These are phyloP conservation scores for Musa schizocarpa DNA, from an alignment of 176 grass and related monocot genomes.

Conservation along the genomic window DNA sequence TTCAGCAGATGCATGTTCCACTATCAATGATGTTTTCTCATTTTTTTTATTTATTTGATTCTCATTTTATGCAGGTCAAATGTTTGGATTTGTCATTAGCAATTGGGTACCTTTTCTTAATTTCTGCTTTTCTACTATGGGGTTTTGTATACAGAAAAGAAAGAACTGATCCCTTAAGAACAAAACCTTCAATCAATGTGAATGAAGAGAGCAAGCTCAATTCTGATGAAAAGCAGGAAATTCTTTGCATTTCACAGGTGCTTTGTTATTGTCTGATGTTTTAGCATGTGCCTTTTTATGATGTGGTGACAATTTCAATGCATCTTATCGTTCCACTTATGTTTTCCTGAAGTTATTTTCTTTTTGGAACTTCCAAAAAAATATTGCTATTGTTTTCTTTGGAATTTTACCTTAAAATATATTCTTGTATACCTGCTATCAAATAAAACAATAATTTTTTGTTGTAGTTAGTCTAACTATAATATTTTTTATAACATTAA, in stretches of 20 bases:
- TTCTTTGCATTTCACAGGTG: constrained; percentile 31
- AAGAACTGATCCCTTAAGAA: constrained; percentile 27
- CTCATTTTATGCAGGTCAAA: constrained; percentile 67
- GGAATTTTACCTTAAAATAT: too few species aligned
- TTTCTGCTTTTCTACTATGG: constrained; percentile 55
- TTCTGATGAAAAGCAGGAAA: constrained; percentile 31
- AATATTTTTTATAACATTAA: too few species aligned
- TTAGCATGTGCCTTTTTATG: too few species aligned
- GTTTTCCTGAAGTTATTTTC: too few species aligned
- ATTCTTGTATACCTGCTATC: too few species aligned
- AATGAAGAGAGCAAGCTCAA: constrained; percentile 12
- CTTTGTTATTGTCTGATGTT: constrained; percentile 2
- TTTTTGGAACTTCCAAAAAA: too few species aligned
- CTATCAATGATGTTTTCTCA: background rate
- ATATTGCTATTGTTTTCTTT: too few species aligned
- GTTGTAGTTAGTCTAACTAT: too few species aligned
- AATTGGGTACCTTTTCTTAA: constrained; percentile 45
- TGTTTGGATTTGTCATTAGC: constrained; percentile 92
- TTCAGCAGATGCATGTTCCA: background rate
- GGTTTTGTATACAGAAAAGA: constrained; percentile 41
- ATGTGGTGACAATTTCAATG: too few species aligned
- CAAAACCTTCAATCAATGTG: constrained; percentile 27
- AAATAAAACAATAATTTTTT: too few species aligned
- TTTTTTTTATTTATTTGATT: background rate
- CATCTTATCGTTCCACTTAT: too few species aligned